Evolutionary conservation across 352 stramenopile species (phyloP), one percentile per base, ranked within the genome.

Genomic region (Pythium myriotylum): DNA sequence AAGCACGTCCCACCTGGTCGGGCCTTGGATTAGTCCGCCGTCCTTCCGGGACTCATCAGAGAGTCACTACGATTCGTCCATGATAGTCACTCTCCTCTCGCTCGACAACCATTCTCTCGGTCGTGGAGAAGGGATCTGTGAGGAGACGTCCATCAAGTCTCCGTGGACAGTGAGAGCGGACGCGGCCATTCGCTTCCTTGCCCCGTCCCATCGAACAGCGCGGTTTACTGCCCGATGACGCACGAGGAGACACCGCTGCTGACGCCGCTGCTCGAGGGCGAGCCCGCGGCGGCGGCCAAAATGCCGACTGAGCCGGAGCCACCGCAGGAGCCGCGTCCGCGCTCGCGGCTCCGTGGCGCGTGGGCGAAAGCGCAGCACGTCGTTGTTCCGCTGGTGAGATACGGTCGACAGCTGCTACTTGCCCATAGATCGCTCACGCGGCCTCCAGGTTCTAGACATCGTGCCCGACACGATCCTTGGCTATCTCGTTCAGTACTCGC

Each of bases 401-500:
- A 49, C 20, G n/a, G 39, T 7, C 22, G 54, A 20, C 39, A 27
- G 24, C 40, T 37, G 20, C 16, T 20, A 16, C 13, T 8, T 32
- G 37, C 32, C 16, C 20, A 4, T 32, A 46, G 23, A 17, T 54
- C 24, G 9, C 35, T 35, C 29, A 35, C 29, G 10, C 5, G 5
- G 8, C 42, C 4, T 54, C n/a, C 29, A 67, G 60, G 46, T 58
- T 12, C 52, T 67, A 2, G 60, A 49, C 14, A 52, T 67, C 24
- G 52, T 62, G 5, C 60, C 60, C 8, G 60, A 67, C 37, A 58
- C 37, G 19, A 56, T 58, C 35, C 53, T 67, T 5, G 60, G 60
- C 29, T 40, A 47, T 1, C 46, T 67, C 13, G 60, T 67, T 4
- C 60, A 67, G 27, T 54, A 67, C 52, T 67, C 60, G 42, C 60